These are phyloP conservation scores for Colletotrichum endophyticum DNA, from an alignment of 2,329 filamentous ascomycete species.

Conservation along the genomic window DNA sequence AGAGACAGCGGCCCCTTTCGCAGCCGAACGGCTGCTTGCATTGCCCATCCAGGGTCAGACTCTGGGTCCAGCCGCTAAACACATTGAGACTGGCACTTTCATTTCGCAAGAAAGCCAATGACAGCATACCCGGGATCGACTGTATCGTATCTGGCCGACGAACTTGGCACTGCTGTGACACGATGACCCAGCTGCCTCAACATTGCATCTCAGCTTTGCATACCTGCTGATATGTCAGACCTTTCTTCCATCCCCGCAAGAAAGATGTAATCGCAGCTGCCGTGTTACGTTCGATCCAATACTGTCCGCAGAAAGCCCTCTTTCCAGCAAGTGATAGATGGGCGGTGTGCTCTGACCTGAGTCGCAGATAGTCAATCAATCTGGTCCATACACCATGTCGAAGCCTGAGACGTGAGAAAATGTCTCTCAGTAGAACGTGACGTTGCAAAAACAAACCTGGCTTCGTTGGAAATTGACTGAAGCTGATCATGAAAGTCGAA, in stretches of 20 bases:
- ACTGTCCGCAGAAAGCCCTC: not conserved
- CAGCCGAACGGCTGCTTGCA: constrained; percentile 1
- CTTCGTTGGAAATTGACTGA: not conserved
- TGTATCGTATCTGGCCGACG: not conserved
- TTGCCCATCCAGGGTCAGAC: not conserved
- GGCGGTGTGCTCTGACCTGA: not conserved
- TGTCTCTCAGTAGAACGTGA: not conserved
- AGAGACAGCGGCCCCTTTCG: not conserved
- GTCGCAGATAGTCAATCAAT: not conserved
- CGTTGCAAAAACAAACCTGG: not conserved
- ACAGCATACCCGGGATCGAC: not conserved
- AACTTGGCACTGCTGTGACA: not conserved
- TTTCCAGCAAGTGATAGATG: not conserved
- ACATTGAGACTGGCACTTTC: not conserved
- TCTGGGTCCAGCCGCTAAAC: not conserved
- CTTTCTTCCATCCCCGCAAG: not conserved
- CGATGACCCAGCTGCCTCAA: not conserved
- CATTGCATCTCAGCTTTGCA: not conserved
- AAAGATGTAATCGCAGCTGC: not conserved
- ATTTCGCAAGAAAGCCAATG: not conserved
- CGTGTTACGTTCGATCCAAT: not conserved
- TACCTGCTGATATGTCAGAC: not conserved
- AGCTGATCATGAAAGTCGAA: not conserved
- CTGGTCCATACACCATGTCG: not conserved
- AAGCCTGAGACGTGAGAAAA: not conserved